A percentile compares a stretch with the other conserved stretches of the same genome.
phyloP scores from a whole-genome alignment of 2,329 filamentous ascomycete species.

The Apiospora saccharicola region DNA sequence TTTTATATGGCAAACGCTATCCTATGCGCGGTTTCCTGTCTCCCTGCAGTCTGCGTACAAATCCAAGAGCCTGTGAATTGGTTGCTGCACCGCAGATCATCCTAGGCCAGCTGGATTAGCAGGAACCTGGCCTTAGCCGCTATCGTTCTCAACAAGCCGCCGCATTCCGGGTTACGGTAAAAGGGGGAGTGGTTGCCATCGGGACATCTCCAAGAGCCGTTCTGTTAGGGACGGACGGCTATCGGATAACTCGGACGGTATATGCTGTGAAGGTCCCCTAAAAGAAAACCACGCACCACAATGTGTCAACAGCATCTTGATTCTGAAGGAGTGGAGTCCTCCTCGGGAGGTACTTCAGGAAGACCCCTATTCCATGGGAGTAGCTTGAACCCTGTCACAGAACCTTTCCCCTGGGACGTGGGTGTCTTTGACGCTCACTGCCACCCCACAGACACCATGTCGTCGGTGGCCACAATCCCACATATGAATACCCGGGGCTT shows the following conservation, averaged over 20 bases:
- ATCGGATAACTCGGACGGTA: neutral
- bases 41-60: neutral
- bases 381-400: constrained; percentile 24
- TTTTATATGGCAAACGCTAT: neutral
- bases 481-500: constrained; percentile 71
- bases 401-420: constrained; percentile 71
- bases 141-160: neutral
- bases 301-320: constrained; percentile 6
- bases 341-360: neutral
- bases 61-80: neutral
- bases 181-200: neutral
- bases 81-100: neutral
- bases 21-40: neutral
- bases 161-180: neutral
- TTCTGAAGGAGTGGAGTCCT: neutral
- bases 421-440: constrained; percentile 83
- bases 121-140: neutral
- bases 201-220: neutral
- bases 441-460: constrained; percentile 82
- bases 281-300: neutral
- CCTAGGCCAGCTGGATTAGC: neutral
- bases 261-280: neutral
- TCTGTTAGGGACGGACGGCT: neutral
- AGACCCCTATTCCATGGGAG: neutral
- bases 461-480: constrained; percentile 63